Conservation (phyloP, 805 yeast genomes). For the Dipodascus geniculatus region DNA sequence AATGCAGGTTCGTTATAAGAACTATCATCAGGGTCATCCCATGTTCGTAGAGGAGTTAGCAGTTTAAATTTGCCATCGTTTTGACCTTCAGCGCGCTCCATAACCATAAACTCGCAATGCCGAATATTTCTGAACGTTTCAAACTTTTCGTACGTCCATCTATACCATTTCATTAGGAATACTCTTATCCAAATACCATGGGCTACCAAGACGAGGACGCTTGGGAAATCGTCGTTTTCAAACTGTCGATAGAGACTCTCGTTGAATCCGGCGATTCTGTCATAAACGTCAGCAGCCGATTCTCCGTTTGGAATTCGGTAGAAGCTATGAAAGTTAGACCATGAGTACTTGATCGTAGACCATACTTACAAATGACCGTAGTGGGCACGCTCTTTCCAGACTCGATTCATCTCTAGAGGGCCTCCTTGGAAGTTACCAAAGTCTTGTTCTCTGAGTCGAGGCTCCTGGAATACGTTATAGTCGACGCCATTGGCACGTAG, state of each 20-base stretch:
- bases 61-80: constrained; percentile 36
- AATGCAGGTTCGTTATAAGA: constrained; percentile 11
- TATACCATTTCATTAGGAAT: constrained; percentile 85
- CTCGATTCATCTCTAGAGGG: constrained; percentile 58
- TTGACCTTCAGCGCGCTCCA: constrained; percentile 43
- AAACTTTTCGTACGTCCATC: constrained; percentile 86
- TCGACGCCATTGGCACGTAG: constrained; percentile 29
- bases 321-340: constrained; percentile 28
- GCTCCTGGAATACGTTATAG: constrained; percentile 68
- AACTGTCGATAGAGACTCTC: constrained; percentile 80
- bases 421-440: constrained; percentile 84
- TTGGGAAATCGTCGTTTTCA: constrained; percentile 55
- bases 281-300: constrained; percentile 92
- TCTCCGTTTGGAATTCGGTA: constrained; percentile 90
- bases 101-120: constrained; percentile 70
- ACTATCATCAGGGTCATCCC: constrained; percentile 43
- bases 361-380: constrained; percentile 56
- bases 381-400: constrained; percentile 74
- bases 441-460: constrained; percentile 88
- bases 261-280: constrained; percentile 80
- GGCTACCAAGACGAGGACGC: constrained; percentile 71
- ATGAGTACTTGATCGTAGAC: not conserved
- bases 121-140: constrained; percentile 75
- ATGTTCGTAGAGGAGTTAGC: constrained; percentile 51
- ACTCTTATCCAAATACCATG: constrained; percentile 95